Evolutionary conservation across 2,329 filamentous ascomycete species (phyloP).

Genomic region (Bipolaris bicolor): DNA sequence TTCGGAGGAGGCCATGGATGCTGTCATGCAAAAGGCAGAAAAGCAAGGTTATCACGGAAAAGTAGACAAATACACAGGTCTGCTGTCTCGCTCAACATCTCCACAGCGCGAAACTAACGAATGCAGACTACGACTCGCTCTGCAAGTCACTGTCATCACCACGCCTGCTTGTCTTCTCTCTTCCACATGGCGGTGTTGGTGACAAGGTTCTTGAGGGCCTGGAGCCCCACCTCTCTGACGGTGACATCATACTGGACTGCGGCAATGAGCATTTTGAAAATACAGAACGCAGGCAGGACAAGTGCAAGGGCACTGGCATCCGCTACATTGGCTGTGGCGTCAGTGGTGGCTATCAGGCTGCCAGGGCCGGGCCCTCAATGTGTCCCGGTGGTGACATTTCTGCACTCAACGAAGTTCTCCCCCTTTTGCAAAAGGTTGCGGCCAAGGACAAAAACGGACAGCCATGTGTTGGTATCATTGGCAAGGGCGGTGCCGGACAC

Average conservation of each 20-base stretch:
- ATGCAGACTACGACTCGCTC: slow-evolving; percentile 56
- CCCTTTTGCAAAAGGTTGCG: slow-evolving; percentile 65
- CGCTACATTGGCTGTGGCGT: slow-evolving; percentile 72
- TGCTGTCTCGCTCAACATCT: not conserved
- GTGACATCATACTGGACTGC: slow-evolving; percentile 72
- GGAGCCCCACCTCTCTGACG: slow-evolving; percentile 59
- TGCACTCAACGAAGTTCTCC: slow-evolving; percentile 64
- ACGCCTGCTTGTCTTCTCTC: slow-evolving; percentile 60
- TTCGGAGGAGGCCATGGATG: slow-evolving; percentile 56
- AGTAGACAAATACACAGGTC: slow-evolving; percentile 49
- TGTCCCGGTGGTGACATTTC: slow-evolving; percentile 67
- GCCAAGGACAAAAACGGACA: slow-evolving; percentile 66
- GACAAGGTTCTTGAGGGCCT: slow-evolving; percentile 57
- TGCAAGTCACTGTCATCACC: slow-evolving; percentile 57
- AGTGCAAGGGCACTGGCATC: slow-evolving; percentile 63
- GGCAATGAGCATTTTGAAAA: slow-evolving; percentile 71
- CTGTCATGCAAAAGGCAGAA: slow-evolving; percentile 50
- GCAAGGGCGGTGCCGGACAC: slow-evolving; percentile 69
- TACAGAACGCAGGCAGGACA: slow-evolving; percentile 67
- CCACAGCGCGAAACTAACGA: slow-evolving; percentile 20
- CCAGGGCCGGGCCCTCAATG: slow-evolving; percentile 69
- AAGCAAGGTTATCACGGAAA: slow-evolving; percentile 49
- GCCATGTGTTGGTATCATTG: slow-evolving; percentile 66
- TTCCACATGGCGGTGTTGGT: slow-evolving; percentile 58
- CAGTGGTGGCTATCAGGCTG: slow-evolving; percentile 72